Conservation (phyloP, 768 basidiomycete species). For the Boletus vermiculosoides region DNA sequence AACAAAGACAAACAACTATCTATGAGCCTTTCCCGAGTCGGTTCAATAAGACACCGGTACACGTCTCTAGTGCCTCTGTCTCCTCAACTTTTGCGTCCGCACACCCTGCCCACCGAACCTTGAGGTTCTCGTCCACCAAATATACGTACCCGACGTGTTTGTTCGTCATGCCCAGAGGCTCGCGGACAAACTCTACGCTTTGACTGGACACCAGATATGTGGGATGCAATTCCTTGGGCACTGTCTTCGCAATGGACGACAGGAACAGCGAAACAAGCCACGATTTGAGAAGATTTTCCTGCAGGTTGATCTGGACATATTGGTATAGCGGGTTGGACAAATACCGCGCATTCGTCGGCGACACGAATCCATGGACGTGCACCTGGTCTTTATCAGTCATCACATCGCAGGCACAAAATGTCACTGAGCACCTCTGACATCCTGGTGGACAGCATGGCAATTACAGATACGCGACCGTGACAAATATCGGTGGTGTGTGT, state of each 20-base stretch:
- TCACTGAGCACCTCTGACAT: conserved; percentile 71
- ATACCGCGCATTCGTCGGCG: conserved; percentile 54
- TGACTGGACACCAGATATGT: conserved; percentile 80
- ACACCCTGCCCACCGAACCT: conserved; percentile 90
- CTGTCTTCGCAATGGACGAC: conserved; percentile 62
- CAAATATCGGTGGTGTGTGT: conserved; percentile 80
- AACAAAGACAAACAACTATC: conserved; percentile 28
- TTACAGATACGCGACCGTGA: conserved; percentile 70
- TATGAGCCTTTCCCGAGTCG: conserved; percentile 42
- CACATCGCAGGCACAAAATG: neutral
- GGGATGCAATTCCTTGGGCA: conserved; percentile 63
- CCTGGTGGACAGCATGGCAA: conserved; percentile 80
- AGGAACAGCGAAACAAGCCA: conserved; percentile 85
- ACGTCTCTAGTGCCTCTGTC: conserved; percentile 61
- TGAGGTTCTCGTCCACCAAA: conserved; percentile 79
- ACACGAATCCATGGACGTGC: conserved; percentile 71
- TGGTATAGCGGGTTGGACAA: conserved; percentile 59
- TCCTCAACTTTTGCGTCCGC: conserved; percentile 81
- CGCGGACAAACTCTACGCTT: conserved; percentile 82
- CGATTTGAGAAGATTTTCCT: conserved; percentile 91
- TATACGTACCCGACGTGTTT: conserved; percentile 91
- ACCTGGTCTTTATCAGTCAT: conserved; percentile 44
- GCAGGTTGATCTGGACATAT: conserved; percentile 85
- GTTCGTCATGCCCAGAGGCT: conserved; percentile 85
- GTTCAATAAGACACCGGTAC: conserved; percentile 65